Evolutionary conservation across 192 early-diverging fungal genomes (phyloP).

Genomic region (Spinellus fusiger): DNA sequence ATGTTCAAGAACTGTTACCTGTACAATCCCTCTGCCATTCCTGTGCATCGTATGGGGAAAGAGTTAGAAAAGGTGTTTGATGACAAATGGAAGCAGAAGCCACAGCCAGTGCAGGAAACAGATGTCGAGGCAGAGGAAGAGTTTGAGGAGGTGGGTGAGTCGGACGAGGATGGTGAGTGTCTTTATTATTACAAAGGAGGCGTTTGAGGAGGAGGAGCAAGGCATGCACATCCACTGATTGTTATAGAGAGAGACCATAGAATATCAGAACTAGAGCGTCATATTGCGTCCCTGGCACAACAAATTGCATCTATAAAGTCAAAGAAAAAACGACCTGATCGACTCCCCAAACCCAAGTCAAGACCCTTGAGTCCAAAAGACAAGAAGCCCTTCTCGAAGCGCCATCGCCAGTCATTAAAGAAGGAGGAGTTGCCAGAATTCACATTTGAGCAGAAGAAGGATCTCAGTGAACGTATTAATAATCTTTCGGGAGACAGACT

Average conservation of each 20-base stretch:
- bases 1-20: constrained; percentile 84
- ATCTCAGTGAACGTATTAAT: constrained; percentile 68
- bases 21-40: constrained; percentile 67
- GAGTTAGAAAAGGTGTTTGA: constrained; percentile 76
- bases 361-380: constrained; percentile 1
- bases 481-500: constrained; percentile 57
- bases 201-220: constrained; percentile 7
- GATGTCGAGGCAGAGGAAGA: constrained; percentile 2
- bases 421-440: constrained; percentile 46
- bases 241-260: constrained; percentile 26
- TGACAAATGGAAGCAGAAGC: constrained; percentile 56
- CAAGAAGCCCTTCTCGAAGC: constrained; percentile 7
- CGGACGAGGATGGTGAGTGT: constrained; percentile 4
- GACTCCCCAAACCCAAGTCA: constrained; percentile 6
- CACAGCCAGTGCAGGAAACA: constrained; percentile 13
- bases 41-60: constrained; percentile 65
- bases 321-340: constrained; percentile 20
- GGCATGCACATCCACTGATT: not conserved
- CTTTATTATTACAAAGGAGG: not conserved
- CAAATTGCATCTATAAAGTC: constrained; percentile 36
- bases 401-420: not conserved
- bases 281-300: constrained; percentile 32
- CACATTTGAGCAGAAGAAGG: constrained; percentile 84
- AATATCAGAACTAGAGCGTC: constrained; percentile 35
- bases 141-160: constrained; percentile 15